Base-by-base conservation (phyloP, 148 eudicot species). In the Salicornia ramosissima region DNA sequence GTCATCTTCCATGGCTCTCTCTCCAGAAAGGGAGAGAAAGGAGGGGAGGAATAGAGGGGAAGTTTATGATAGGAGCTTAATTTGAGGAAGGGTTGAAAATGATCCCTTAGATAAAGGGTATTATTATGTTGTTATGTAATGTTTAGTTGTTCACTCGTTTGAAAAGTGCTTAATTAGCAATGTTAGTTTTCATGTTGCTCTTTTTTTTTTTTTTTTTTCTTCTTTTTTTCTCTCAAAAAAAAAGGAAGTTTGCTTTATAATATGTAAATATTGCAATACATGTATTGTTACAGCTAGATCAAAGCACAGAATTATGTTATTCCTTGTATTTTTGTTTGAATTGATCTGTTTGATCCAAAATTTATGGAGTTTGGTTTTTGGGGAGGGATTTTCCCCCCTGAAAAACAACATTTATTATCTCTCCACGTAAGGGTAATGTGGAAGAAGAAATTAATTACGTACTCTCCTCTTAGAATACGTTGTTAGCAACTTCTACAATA, bases 1-100 rank as follows among this genome's bases (percentile, higher is more conserved):
- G 5, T 70, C 66, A 7, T 68, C 75, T 65, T 76, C 71, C 80
- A 80, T 80, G 69, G 69, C 59, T 43, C 64, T 80, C 78, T 77
- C 77, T 52, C 34, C 34, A 31, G 15, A 42, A 33, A 30, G 36
- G 49, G 63, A 47, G 60, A 64, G 75, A 36, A 63, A 14, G 30
- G 40, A 28, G 34, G 64, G 29, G 54, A 53, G 50, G 19, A 26
- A 10, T 10, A 53, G 52, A 47, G 45, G 33, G 33, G 64, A 68
- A 19, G 28, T 54, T 67, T 76, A 80, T 76, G 83, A 64, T 36
- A 24, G 31, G 53, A 62, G 75, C 77, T 80, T 72, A 50, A 71
- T 73, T 72, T 72, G 63, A 59, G 80, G 72, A 36, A 36, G 40
- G 26, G 53, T 0, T 12, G 5, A 8, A 12, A 50, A 71, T 36